A percentile compares a stretch with the other conserved stretches of the same genome.
phyloP scores from a whole-genome alignment of 441 rosid genomes.

The Brassica hybrid region DNA sequence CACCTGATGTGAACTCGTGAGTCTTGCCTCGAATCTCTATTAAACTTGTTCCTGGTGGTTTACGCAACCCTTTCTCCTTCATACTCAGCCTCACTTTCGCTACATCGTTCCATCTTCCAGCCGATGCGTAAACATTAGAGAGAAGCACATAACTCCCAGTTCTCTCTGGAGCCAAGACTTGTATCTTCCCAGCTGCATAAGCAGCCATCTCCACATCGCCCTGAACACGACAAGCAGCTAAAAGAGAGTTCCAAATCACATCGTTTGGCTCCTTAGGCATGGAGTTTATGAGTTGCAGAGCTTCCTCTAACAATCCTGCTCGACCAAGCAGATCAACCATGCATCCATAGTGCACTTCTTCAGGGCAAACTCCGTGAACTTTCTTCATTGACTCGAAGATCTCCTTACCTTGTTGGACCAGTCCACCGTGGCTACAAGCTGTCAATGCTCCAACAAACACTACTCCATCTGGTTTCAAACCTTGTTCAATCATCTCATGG shows the following conservation, averaged over 20 bases:
- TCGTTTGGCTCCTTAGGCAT: conserved; percentile 72
- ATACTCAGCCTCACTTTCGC: conserved; percentile 56
- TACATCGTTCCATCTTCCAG: conserved; percentile 61
- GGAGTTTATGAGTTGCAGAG: conserved; percentile 51
- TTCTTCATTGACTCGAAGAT: conserved; percentile 61
- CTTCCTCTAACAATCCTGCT: conserved; percentile 59
- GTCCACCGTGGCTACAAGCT: conserved; percentile 65
- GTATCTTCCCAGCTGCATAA: conserved; percentile 54
- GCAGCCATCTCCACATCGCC: conserved; percentile 52
- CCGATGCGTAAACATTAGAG: conserved; percentile 63
- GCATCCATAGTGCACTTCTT: conserved; percentile 68
- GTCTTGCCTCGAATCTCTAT: conserved; percentile 50
- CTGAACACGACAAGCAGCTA: conserved; percentile 61
- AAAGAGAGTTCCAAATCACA: conserved; percentile 64
- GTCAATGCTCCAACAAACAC: conserved; percentile 53
- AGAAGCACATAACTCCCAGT: conserved; percentile 59
- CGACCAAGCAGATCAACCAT: conserved; percentile 72
- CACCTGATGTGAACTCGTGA: conserved; percentile 62
- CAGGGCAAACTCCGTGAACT: conserved; percentile 48
- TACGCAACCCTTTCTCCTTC: conserved; percentile 58
- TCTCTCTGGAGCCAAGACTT: conserved; percentile 44
- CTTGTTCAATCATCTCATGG: conserved; percentile 50
- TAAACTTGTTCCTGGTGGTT: conserved; percentile 61
- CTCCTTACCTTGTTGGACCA: conserved; percentile 53
- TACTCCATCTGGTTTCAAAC: conserved; percentile 58